A percentile compares a stretch with the other conserved stretches of the same genome.
These are phyloP conservation scores for Jatropha multifida DNA, from an alignment of 441 rosid species.

Conservation along the genomic window DNA sequence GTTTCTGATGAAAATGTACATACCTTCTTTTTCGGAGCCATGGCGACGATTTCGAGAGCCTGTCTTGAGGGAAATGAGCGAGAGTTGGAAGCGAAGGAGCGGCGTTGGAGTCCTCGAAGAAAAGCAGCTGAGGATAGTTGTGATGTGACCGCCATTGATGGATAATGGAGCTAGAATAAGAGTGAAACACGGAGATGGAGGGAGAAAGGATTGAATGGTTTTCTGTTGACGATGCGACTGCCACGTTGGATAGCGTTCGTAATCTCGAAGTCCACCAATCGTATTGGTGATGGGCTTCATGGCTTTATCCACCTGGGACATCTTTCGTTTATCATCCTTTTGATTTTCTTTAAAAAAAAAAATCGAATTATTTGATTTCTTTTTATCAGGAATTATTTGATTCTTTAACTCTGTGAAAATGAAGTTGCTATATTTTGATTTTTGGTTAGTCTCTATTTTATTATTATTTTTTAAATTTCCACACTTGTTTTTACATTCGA, in stretches of 20 bases:
- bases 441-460: too few relatives aligned
- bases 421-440: too few relatives aligned
- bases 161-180: neutral
- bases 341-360: neutral
- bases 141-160: slow-evolving; percentile 56
- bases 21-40: slow-evolving; percentile 83
- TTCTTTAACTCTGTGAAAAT: too few relatives aligned
- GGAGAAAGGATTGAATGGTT: neutral
- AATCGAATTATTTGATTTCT: too few relatives aligned
- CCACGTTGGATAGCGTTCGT: slow-evolving; percentile 38
- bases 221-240: slow-evolving; percentile 33
- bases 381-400: too few relatives aligned
- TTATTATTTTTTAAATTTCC: too few relatives aligned
- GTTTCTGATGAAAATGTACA: neutral
- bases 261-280: slow-evolving; percentile 33
- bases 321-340: neutral
- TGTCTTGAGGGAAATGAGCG: slow-evolving; percentile 32
- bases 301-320: slow-evolving; percentile 17
- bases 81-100: slow-evolving; percentile 27
- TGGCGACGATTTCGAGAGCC: slow-evolving; percentile 53
- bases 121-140: slow-evolving; percentile 38
- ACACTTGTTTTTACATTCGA: too few relatives aligned
- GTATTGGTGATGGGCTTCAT: slow-evolving; percentile 26
- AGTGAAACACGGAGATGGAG: neutral
- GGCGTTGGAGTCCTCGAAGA: slow-evolving; percentile 27